Evolutionary conservation across 1,284 basidiomycete genomes (phyloP).

Genomic region (Tylopilus orsonianus): DNA sequence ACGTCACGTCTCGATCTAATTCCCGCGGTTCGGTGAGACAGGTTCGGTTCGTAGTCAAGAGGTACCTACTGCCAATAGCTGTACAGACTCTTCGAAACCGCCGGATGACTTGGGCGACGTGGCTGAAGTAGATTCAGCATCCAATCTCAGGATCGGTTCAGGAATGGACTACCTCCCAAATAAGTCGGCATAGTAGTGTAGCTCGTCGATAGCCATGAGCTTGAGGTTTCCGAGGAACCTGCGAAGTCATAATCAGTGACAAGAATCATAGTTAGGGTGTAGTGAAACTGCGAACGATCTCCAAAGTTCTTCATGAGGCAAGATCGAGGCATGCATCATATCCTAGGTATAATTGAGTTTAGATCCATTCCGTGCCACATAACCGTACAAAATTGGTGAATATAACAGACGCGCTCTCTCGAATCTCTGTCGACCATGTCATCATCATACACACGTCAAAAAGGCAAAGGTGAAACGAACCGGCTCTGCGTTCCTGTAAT

Average conservation of each 20-base stretch:
- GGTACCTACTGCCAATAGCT: constrained; percentile 80
- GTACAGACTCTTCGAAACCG: constrained; percentile 78
- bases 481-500: constrained; percentile 58
- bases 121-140: constrained; percentile 42
- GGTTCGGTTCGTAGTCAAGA: not conserved
- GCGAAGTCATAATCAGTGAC: constrained; percentile 3
- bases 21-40: not conserved
- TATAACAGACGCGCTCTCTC: constrained; percentile 66
- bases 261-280: not conserved
- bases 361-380: not conserved
- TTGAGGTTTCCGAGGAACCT: constrained; percentile 77
- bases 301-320: constrained; percentile 86
- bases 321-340: constrained; percentile 83
- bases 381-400: constrained; percentile 72
- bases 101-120: constrained; percentile 78
- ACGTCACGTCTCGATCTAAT: constrained; percentile 59
- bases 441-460: not conserved
- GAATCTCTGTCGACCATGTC: constrained; percentile 46
- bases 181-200: constrained; percentile 77
- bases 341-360: constrained; percentile 51
- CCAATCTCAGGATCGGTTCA: not conserved
- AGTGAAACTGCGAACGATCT: constrained; percentile 49
- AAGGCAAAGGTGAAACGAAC: constrained; percentile 37
- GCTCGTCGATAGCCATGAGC: constrained; percentile 81
- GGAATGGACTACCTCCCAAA: constrained; percentile 59